phyloP scores from a whole-genome alignment of 139 green algal genomes.

The Microglena sp. region DNA sequence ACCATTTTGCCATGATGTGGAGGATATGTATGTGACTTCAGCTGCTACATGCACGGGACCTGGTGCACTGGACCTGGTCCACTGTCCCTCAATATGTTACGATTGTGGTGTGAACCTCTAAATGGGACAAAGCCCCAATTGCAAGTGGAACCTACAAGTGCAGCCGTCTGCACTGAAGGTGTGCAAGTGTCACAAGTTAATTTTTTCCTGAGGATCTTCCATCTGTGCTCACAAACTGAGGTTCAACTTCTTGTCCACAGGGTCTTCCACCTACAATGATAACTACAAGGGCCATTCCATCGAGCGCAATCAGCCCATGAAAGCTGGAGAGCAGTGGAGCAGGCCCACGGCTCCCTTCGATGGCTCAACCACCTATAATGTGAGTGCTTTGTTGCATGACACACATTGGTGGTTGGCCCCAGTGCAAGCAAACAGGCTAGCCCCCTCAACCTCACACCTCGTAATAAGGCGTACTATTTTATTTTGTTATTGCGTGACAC shows the following conservation, averaged over 20 bases:
- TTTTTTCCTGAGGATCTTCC: not conserved
- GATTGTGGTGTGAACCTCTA: not conserved
- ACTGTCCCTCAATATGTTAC: too few species aligned
- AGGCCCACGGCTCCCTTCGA: not conserved
- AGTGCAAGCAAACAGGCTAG: not conserved
- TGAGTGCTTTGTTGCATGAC: not conserved
- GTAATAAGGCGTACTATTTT: not conserved
- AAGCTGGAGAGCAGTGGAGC: not conserved
- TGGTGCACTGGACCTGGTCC: too few species aligned
- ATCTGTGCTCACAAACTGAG: not conserved
- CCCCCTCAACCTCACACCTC: not conserved
- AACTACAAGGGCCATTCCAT: slow-evolving; percentile 5
- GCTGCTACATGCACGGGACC: too few species aligned
- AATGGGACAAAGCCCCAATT: not conserved
- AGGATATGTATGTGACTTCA: too few species aligned
- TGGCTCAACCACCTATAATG: not conserved
- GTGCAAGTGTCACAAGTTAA: not conserved
- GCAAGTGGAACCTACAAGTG: not conserved
- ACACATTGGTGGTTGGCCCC: not conserved
- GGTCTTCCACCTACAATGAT: not conserved
- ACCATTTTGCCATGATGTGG: too few species aligned
- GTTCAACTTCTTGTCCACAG: not conserved
- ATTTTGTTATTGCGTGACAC: not conserved
- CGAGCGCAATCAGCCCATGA: not conserved
- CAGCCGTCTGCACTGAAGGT: not conserved